Evolutionary conservation across 2,329 filamentous ascomycete genomes (phyloP), one percentile per base, ranked within the genome.

Genomic region (Fusarium liriodendri): DNA sequence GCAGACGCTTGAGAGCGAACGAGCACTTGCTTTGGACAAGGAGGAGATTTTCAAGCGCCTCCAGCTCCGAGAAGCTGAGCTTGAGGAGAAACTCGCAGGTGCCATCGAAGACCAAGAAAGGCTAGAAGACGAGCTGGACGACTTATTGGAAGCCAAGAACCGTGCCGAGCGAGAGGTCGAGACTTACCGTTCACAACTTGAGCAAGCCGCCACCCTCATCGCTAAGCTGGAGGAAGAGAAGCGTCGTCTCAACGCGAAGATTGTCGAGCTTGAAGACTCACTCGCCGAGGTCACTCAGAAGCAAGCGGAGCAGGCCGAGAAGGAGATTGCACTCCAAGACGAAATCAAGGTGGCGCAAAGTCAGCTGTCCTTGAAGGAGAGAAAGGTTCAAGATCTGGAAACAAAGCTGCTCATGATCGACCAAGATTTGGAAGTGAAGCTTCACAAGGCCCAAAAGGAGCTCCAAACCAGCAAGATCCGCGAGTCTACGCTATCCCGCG

Each of bases 11-110:
- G 97, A 99, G 82, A 98, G 95, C 75, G 97, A 99, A 83, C 91
- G 97, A 59, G 94, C 96, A n/a, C 87, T 99, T 47, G 97, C 97
- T 1, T 86, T 99, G 6, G 97, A 99, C 83, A 99, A 99, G 81
- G 97, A 99, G 80, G 97, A 99, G 79, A 99, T 99, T 69, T 99
- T 98, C 87, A 97, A 96, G 80, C 91, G 97, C n/a, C 87, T 99
- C 25, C 97, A 98, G 80, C 86, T 92, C 62, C 93, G 97, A n/a
- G 97, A 99, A 83, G 89, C 91, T 13, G 96, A 99, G 80, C 89
- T 99, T 5, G 94, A 93, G 62, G 97, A 99, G 79, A 98, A 98
- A 84, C 89, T 99, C 32, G 90, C 95, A 40, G 96, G 94, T 42
- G 96, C 96, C 33, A 91, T 98, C 69, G 94, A 97, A 25, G 97